A percentile compares a stretch with the other conserved stretches of the same genome.
Conservation (phyloP, 2,329 filamentous ascomycete species). For the Aschersonia sp. region DNA sequence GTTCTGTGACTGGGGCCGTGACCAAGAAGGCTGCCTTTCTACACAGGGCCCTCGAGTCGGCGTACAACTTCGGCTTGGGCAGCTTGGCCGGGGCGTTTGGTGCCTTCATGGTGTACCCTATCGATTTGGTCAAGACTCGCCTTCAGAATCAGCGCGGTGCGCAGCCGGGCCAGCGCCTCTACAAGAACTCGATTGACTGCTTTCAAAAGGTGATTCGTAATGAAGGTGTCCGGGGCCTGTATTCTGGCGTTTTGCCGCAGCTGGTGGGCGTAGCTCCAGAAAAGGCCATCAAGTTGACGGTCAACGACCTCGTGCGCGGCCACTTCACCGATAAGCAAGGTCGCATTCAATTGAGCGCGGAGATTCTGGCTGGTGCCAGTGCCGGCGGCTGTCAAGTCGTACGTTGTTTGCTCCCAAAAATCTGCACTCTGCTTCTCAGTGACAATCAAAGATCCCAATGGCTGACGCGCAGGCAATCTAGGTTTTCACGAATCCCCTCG, state of each 20-base stretch:
- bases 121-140: constrained; percentile 94
- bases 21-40: constrained; percentile 28
- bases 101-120: constrained; percentile 98
- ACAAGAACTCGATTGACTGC: constrained; percentile 96
- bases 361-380: constrained; percentile 75
- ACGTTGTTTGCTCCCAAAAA: constrained; percentile 24
- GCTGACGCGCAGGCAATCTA: constrained; percentile 16
- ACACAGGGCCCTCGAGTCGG: constrained; percentile 48
- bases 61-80: constrained; percentile 81
- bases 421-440: too few relatives aligned
- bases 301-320: constrained; percentile 82
- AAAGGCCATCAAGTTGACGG: constrained; percentile 97
- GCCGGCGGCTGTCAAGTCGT: constrained; percentile 95
- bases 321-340: constrained; percentile 64
- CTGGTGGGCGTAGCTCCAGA: constrained; percentile 96
- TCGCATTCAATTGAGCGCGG: constrained; percentile 53
- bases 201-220: constrained; percentile 85
- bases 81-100: constrained; percentile 90
- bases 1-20: constrained; percentile 17
- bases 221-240: constrained; percentile 78
- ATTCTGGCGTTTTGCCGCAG: constrained; percentile 90
- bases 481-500: constrained; percentile 94
- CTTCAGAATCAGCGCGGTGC: constrained; percentile 91
- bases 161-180: constrained; percentile 72
- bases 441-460: too few relatives aligned